These are phyloP conservation scores for Suhomyces bribrorum DNA, from an alignment of 1,139 yeast genomes.

Conservation along the genomic window DNA sequence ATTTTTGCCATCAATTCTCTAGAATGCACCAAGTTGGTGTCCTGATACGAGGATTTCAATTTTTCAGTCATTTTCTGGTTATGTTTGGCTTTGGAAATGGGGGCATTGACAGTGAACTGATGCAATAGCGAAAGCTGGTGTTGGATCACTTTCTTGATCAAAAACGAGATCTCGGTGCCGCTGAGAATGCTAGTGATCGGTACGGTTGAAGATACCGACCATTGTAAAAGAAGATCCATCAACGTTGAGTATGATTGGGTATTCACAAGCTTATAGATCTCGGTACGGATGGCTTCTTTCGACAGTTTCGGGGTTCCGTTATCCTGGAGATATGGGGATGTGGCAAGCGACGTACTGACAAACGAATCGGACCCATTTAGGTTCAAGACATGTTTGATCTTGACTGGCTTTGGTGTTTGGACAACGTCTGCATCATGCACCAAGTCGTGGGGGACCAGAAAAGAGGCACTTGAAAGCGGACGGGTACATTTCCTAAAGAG, in stretches of 20 bases:
- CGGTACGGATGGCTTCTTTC: slow-evolving; percentile 14
- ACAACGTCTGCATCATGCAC: slow-evolving; percentile 2
- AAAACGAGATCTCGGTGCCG: slow-evolving; percentile 25
- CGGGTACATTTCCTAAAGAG: slow-evolving; percentile 2
- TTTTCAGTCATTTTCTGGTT: slow-evolving; percentile 14
- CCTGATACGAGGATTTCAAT: slow-evolving; percentile 7
- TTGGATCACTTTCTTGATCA: slow-evolving; percentile 26
- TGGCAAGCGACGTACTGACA: neutral
- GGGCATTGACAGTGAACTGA: slow-evolving; percentile 13
- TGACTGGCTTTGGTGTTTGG: slow-evolving; percentile 1
- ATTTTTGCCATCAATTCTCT: slow-evolving; percentile 22
- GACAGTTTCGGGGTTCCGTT: neutral
- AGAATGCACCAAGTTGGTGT: slow-evolving; percentile 13
- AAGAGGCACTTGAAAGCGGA: slow-evolving; percentile 6
- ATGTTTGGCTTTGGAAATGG: slow-evolving; percentile 11
- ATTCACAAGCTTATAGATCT: slow-evolving; percentile 21
- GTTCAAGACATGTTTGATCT: slow-evolving; percentile 6
- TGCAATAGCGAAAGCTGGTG: slow-evolving; percentile 22
- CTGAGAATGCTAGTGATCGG: slow-evolving; percentile 18
- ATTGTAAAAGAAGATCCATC: slow-evolving; percentile 23
- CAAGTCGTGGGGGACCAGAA: slow-evolving; percentile 5
- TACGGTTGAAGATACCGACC: slow-evolving; percentile 17
- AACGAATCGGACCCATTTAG: slow-evolving; percentile 12
- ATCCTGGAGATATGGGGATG: neutral
- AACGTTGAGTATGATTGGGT: slow-evolving; percentile 22